Base-by-base conservation (phyloP, 129 eudicot species). In the Heracleum sosnowskyi region DNA sequence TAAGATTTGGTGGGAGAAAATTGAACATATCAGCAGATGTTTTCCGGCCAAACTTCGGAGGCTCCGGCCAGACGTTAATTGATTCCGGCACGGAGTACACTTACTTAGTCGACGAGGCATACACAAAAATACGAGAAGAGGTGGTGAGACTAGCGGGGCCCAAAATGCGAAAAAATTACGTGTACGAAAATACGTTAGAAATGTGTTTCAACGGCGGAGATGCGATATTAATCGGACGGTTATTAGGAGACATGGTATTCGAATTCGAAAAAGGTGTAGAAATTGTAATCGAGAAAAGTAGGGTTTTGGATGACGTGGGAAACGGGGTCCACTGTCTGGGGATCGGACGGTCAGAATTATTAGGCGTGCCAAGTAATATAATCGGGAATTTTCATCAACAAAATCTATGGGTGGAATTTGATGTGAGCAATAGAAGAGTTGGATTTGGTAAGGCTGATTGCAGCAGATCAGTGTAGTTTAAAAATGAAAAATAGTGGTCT, bases 361-460 rank as follows among this genome's bases (percentile, higher is more conserved):
- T 92, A 0, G 93, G 91, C 9, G 82, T 90, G 16, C 85, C 97
- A 0, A 88, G 97, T 82, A 92, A 90, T 22, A 92, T 92, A 5
- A 86, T 92, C 11, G 97, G 97, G 11, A 92, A 92, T 62, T 90
- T 92, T 47, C 93, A 92, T 86, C 97, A 92, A 20, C 97, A 88
- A 72, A 92, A 90, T 82, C 84, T 76, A 24, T 92, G 97, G 97
- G 93, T 92, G 36, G 97, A 92, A 75, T 92, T 90, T 81, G 97
- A 92, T 92, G 17, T 90, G 24, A 81, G 63, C 34, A 84, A 84
- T 42, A 76, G 90, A 22, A 85, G 93, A 81, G 89, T 92, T 42
- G 97, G 97, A 13, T 92, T 92, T 22, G 97, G 93, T 35, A 84
- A 74, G 69, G 96, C 93, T 37, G 93, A 92, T 81, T 92, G 97